These are phyloP conservation scores for Aspergillus melleus DNA, from an alignment of 2,329 filamentous ascomycete genomes.

Conservation along the genomic window DNA sequence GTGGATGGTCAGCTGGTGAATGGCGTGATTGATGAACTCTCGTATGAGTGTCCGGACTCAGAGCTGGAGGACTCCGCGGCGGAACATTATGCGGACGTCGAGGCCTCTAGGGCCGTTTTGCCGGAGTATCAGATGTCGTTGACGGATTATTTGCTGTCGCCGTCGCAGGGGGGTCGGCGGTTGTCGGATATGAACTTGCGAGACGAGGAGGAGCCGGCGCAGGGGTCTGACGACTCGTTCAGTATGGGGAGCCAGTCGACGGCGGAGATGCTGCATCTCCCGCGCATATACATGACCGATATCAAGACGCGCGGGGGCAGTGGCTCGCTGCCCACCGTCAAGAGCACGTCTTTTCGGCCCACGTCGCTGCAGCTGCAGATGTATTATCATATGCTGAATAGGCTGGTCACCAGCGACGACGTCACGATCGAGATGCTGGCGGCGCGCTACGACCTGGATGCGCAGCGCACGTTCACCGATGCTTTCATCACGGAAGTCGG, in stretches of 20 bases:
- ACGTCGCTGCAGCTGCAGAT: slow-evolving; percentile 85
- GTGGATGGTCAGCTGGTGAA: slow-evolving; percentile 81
- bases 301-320: slow-evolving; percentile 74
- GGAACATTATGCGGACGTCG: slow-evolving; percentile 39
- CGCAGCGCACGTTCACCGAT: slow-evolving; percentile 70
- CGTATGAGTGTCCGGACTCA: slow-evolving; percentile 71
- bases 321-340: slow-evolving; percentile 58
- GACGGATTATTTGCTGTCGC: slow-evolving; percentile 45
- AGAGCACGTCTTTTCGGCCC: slow-evolving; percentile 65
- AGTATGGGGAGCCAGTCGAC: slow-evolving; percentile 15
- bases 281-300: slow-evolving; percentile 73
- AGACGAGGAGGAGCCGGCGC: slow-evolving; percentile 10
- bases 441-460: slow-evolving; percentile 68
- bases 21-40: slow-evolving; percentile 86
- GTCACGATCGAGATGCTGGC: slow-evolving; percentile 71
- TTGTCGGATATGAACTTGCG: slow-evolving; percentile 33
- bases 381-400: slow-evolving; percentile 81
- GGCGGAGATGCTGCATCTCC: slow-evolving; percentile 25
- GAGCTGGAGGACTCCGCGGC: slow-evolving; percentile 64
- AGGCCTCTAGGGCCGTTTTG: slow-evolving; percentile 35
- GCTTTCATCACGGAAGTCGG: slow-evolving; percentile 75
- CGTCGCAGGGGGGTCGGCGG: slow-evolving; percentile 35
- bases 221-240: slow-evolving; percentile 10
- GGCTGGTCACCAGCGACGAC: slow-evolving; percentile 65
- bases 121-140: slow-evolving; percentile 49